Conservation (phyloP, 2,329 filamentous ascomycete genomes). For the Rhinocladiella mackenziei region DNA sequence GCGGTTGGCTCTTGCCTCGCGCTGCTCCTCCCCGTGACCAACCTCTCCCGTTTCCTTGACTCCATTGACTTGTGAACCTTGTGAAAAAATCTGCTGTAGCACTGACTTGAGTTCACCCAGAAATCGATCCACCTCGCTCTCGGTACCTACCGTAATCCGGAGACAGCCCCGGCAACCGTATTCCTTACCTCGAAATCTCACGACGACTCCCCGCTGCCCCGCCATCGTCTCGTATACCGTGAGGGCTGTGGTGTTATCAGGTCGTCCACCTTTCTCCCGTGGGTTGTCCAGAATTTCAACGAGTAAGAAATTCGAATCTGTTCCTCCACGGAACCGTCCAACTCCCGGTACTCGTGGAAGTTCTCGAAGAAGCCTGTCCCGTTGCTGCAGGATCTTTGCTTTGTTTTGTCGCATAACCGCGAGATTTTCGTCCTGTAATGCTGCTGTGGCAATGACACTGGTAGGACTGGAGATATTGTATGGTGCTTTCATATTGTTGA, state of each 20-base stretch:
- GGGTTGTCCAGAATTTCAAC: conserved; percentile 75
- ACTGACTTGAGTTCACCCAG: conserved; percentile 61
- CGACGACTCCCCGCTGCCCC: conserved; percentile 82
- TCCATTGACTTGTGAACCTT: conserved; percentile 35
- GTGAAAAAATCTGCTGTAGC: conserved; percentile 47
- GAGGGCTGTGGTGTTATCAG: conserved; percentile 74
- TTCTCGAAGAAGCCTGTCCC: conserved; percentile 69
- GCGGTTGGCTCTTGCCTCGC: conserved; percentile 39
- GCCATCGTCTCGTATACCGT: conserved; percentile 80
- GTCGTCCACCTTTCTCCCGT: conserved; percentile 55
- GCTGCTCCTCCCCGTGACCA: conserved; percentile 48
- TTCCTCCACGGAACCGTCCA: conserved; percentile 74
- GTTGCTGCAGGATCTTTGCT: conserved; percentile 67
- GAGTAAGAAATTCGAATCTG: conserved; percentile 81
- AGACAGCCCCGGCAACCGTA: conserved; percentile 83
- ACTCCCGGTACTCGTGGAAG: conserved; percentile 73
- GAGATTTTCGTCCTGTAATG: conserved; percentile 64
- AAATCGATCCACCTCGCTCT: conserved; percentile 76
- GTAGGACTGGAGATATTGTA: conserved; percentile 94
- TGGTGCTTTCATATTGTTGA: conserved; percentile 92
- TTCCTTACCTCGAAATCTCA: conserved; percentile 90
- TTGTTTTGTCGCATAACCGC: conserved; percentile 68
- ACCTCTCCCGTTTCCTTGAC: too few species aligned
- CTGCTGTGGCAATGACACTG: conserved; percentile 71
- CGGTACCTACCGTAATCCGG: conserved; percentile 87